Percentiles rank a stretch among this genome's conserved stretches.
phyloP scores from a whole-genome alignment of 1,284 basidiomycete species.

The Ceratobasidium sp. region DNA sequence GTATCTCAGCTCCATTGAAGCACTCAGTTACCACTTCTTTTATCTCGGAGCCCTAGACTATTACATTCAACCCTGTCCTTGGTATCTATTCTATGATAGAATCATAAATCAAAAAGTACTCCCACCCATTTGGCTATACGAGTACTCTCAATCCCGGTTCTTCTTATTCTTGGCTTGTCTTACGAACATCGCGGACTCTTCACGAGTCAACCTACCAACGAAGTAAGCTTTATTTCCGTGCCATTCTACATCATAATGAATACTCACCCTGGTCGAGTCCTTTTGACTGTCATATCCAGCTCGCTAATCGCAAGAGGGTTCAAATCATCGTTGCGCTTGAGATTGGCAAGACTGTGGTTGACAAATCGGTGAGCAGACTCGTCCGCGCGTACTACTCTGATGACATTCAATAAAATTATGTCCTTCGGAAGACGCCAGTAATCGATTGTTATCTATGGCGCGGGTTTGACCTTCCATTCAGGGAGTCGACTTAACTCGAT shows the following conservation, averaged over 20 bases:
- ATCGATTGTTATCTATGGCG: conserved; percentile 92
- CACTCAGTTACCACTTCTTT: too few relatives aligned
- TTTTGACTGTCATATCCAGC: conserved; percentile 86
- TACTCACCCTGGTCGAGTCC: conserved; percentile 77
- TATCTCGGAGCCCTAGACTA: too few relatives aligned
- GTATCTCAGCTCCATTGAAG: too few relatives aligned
- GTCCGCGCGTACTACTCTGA: conserved; percentile 83
- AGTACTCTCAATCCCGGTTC: too few relatives aligned
- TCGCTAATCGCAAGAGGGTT: conserved; percentile 95
- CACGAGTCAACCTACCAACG: conserved; percentile 75
- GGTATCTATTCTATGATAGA: too few relatives aligned
- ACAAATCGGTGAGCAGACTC: conserved; percentile 94
- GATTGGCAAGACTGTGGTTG: conserved; percentile 92
- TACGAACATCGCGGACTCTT: conserved; percentile 78
- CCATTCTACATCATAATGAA: neutral
- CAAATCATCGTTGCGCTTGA: conserved; percentile 81
- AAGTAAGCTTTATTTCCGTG: conserved; percentile 8
- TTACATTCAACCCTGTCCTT: too few relatives aligned
- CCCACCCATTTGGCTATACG: too few relatives aligned
- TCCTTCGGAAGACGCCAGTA: conserved; percentile 81
- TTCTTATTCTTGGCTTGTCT: too few relatives aligned
- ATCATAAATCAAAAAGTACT: too few relatives aligned
- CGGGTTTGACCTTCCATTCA: conserved; percentile 82
- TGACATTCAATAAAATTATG: conserved; percentile 65
- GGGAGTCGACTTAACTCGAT: conserved; percentile 89